Conservation (phyloP, 306 rosid genomes). For the Citrullus mucosospermus region DNA sequence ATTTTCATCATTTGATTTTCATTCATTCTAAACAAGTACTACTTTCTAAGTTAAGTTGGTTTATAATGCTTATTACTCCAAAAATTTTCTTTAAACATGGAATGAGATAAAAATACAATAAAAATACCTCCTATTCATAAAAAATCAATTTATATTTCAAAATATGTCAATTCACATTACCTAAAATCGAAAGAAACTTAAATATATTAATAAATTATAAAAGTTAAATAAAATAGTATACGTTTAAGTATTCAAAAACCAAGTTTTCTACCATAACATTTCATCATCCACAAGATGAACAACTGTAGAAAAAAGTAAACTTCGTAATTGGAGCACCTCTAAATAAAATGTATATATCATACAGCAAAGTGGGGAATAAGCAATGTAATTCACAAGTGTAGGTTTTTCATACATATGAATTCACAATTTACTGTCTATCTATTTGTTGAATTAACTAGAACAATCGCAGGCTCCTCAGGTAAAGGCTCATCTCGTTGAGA, state of each 20-base stretch:
- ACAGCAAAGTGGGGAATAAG: neutral
- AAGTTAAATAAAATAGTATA: neutral
- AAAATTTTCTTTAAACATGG: neutral
- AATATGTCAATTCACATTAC: neutral
- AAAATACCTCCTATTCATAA: too few species aligned
- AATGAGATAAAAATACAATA: neutral
- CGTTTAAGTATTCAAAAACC: neutral
- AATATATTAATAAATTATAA: neutral
- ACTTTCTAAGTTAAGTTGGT: neutral
- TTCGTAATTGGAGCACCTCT: constrained; percentile 8
- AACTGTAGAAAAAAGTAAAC: constrained; percentile 1
- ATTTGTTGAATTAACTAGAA: constrained; percentile 40
- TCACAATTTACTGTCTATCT: constrained; percentile 10
- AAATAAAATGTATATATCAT: constrained; percentile 3
- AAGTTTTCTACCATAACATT: neutral
- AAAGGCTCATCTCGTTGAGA: constrained; percentile 28
- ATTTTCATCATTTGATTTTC: neutral
- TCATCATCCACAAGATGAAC: neutral
- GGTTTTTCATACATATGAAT: constrained; percentile 5
- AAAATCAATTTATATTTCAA: neutral
- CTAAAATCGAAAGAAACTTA: neutral
- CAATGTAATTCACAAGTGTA: constrained; percentile 7
- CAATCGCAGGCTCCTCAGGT: constrained; percentile 26
- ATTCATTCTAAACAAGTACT: neutral
- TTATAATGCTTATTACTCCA: too few species aligned